Conservation (phyloP, 1,284 basidiomycete genomes). For the Volvariella surrecta region DNA sequence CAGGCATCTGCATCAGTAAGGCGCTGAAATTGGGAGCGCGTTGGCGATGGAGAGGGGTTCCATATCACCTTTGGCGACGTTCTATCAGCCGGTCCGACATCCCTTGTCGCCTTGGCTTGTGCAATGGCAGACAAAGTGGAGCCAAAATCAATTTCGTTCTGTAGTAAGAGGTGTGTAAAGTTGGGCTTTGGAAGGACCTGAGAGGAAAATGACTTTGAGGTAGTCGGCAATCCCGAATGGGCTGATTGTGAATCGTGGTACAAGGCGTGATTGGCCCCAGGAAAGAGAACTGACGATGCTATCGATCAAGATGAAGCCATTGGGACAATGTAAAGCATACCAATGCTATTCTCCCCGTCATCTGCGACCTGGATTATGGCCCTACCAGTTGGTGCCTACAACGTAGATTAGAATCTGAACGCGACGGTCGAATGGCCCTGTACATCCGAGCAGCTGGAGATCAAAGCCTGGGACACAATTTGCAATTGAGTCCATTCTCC, state of each 20-base stretch:
- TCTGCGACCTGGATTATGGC: slow-evolving; percentile 49
- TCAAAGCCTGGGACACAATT: no score
- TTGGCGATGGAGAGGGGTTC: slow-evolving; percentile 50
- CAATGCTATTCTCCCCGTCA: slow-evolving; percentile 50
- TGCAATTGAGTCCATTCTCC: no score
- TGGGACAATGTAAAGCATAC: slow-evolving; percentile 20
- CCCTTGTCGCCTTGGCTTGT: no score
- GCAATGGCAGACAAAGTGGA: slow-evolving; percentile 30
- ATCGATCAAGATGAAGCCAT: neutral
- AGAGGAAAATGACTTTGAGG: no score
- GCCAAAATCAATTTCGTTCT: slow-evolving; percentile 45
- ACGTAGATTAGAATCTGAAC: no score
- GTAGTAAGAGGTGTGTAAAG: slow-evolving; percentile 39
- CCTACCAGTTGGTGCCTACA: slow-evolving; percentile 41
- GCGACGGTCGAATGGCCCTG: no score
- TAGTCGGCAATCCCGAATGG: no score
- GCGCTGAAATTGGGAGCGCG: slow-evolving; percentile 25
- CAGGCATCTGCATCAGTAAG: slow-evolving; percentile 24
- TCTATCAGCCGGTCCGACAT: no score
- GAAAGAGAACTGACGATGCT: slow-evolving; percentile 35
- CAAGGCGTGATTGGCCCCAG: slow-evolving; percentile 43
- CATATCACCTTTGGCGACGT: slow-evolving; percentile 28
- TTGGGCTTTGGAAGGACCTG: slow-evolving; percentile 11
- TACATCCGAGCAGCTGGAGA: no score
- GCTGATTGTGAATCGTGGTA: slow-evolving; percentile 17